Evolutionary conservation across 169 alveolate species (phyloP).

Genomic region (Plasmodium knowlesi): DNA sequence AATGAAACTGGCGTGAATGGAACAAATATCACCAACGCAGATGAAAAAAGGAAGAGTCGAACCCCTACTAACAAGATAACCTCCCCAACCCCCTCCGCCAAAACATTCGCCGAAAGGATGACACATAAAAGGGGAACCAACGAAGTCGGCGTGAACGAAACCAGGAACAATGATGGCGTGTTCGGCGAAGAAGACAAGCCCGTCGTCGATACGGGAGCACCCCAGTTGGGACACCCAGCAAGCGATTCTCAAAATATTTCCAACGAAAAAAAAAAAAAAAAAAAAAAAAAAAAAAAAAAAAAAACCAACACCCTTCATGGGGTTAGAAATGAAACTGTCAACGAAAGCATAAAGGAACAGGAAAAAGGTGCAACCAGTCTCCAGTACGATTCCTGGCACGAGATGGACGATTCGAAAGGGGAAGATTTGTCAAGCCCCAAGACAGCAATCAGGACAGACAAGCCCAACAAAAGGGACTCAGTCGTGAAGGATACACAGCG

Average conservation of each 20-base stretch:
- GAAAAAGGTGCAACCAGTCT: background rate
- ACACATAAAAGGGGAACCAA: background rate
- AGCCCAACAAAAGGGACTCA: background rate
- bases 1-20: background rate
- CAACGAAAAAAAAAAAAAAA: background rate
- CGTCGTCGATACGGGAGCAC: background rate
- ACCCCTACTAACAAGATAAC: background rate
- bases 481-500: background rate
- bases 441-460: background rate
- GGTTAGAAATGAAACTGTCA: background rate
- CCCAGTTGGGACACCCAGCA: background rate
- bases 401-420: background rate
- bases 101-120: background rate
- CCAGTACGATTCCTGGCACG: background rate
- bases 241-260: background rate
- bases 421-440: background rate
- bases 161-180: background rate
- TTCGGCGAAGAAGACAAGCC: background rate
- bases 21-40: background rate
- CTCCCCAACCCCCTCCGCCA: background rate
- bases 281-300: background rate
- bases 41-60: background rate
- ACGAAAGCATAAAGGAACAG: background rate
- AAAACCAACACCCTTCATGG: background rate
- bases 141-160: background rate